phyloP scores from a whole-genome alignment of 768 basidiomycete species.

The Lactifluus echinatus region DNA sequence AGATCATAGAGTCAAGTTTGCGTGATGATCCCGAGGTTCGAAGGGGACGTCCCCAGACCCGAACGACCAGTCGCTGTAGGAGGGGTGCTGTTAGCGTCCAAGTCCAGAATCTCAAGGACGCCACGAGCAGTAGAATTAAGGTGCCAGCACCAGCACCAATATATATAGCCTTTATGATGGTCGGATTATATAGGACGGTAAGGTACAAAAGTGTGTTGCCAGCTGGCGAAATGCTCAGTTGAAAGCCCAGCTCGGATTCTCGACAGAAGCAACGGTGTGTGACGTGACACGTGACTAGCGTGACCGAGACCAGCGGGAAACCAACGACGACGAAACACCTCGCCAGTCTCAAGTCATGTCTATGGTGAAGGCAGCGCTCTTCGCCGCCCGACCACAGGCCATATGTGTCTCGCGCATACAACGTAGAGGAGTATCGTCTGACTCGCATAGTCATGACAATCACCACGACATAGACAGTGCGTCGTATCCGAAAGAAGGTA shows the following conservation, averaged over 20 bases:
- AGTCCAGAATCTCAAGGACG: slow-evolving; percentile 5
- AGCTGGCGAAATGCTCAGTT: background rate
- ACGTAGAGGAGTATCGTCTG: slow-evolving; percentile 26
- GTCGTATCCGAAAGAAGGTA: slow-evolving; percentile 55
- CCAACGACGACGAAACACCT: no score
- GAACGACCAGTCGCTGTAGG: background rate
- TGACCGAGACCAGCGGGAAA: no score
- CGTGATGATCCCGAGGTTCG: background rate
- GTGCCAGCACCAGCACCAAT: slow-evolving; percentile 12
- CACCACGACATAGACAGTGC: slow-evolving; percentile 36
- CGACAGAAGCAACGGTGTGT: background rate
- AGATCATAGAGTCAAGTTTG: slow-evolving; percentile 1
- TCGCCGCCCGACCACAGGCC: slow-evolving; percentile 6
- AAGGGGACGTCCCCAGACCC: slow-evolving; percentile 1
- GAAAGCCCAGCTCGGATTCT: background rate
- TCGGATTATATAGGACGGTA: background rate
- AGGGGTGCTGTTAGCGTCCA: background rate
- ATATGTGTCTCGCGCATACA: background rate
- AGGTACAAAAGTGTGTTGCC: background rate
- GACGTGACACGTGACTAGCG: background rate
- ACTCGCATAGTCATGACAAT: slow-evolving; percentile 26
- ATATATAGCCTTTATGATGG: slow-evolving; percentile 8
- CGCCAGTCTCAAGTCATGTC: slow-evolving; percentile 18
- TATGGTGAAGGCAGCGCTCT: slow-evolving; percentile 10
- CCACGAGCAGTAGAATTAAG: slow-evolving; percentile 3